These are phyloP conservation scores for Martensiomyces pterosporus DNA, from an alignment of 192 early-diverging fungal genomes.

Conservation along the genomic window DNA sequence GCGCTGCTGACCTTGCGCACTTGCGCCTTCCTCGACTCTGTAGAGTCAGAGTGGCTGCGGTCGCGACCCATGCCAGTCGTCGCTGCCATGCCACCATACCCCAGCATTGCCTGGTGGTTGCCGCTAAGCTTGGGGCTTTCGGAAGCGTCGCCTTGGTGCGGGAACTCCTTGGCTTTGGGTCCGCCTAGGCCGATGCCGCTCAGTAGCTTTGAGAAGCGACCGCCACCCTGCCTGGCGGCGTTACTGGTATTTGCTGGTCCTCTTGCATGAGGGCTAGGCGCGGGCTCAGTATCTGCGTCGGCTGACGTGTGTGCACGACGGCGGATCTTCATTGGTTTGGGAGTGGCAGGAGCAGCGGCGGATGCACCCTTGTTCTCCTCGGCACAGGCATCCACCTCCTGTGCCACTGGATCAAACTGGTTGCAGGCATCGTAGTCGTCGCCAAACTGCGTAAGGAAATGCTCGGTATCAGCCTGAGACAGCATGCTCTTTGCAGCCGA, in stretches of 20 bases:
- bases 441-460: not conserved
- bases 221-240: conserved; percentile 1
- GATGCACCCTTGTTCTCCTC: conserved; percentile 1
- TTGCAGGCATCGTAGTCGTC: not conserved
- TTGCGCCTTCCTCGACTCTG: not conserved
- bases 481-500: not conserved
- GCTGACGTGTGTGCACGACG: conserved; percentile 24
- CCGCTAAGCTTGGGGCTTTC: not conserved
- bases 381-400: no score
- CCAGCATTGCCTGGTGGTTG: not conserved
- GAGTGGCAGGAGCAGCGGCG: not conserved
- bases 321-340: conserved; percentile 25
- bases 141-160: not conserved
- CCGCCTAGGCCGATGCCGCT: conserved; percentile 17
- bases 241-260: not conserved
- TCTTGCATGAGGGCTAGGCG: not conserved
- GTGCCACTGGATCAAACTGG: not conserved
- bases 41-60: not conserved
- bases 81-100: not conserved
- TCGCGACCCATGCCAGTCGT: not conserved
- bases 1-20: not conserved
- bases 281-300: not conserved
- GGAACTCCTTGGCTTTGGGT: not conserved
- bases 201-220: conserved; percentile 15
- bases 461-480: not conserved